Evolutionary conservation across 805 yeast species (phyloP).

Genomic region (Saccharomyces eubayanus): DNA sequence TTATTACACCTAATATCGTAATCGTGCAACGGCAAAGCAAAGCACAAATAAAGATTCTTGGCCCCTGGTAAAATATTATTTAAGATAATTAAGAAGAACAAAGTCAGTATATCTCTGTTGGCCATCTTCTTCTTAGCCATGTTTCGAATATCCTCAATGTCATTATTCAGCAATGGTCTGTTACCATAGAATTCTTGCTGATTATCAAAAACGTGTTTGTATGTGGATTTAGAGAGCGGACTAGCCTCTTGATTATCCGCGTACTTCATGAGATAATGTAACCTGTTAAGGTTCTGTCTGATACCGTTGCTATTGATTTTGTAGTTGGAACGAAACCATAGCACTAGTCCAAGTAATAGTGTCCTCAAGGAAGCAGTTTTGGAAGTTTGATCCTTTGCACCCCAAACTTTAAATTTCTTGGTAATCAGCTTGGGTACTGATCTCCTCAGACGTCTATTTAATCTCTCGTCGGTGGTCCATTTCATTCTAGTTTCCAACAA

Average conservation of each 20-base stretch:
- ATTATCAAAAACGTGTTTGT: conserved; percentile 5
- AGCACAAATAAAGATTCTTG: conserved; percentile 11
- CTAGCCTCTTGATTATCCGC: neutral
- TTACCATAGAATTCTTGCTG: conserved; percentile 15
- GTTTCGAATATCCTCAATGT: conserved; percentile 6
- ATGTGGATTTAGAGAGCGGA: neutral
- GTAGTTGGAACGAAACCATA: conserved; percentile 23
- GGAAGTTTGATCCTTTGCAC: neutral
- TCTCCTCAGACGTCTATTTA: conserved; percentile 15
- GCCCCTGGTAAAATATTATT: conserved; percentile 9
- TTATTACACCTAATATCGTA: conserved; percentile 4
- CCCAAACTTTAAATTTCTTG: conserved; percentile 13
- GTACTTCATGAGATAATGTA: conserved; percentile 6
- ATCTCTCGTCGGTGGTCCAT: conserved; percentile 13
- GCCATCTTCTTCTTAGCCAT: conserved; percentile 20
- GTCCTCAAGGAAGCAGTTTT: conserved; percentile 9
- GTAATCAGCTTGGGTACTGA: conserved; percentile 21
- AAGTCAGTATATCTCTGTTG: conserved; percentile 16
- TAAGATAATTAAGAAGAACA: conserved; percentile 19
- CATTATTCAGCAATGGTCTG: conserved; percentile 7
- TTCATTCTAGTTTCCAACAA: conserved; percentile 7
- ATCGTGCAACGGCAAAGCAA: conserved; percentile 19
- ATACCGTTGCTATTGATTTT: conserved; percentile 23
- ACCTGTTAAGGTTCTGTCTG: conserved; percentile 16
- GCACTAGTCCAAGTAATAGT: conserved; percentile 16